Conservation (phyloP, 306 rosid genomes). For the Citrullus mucosospermus region DNA sequence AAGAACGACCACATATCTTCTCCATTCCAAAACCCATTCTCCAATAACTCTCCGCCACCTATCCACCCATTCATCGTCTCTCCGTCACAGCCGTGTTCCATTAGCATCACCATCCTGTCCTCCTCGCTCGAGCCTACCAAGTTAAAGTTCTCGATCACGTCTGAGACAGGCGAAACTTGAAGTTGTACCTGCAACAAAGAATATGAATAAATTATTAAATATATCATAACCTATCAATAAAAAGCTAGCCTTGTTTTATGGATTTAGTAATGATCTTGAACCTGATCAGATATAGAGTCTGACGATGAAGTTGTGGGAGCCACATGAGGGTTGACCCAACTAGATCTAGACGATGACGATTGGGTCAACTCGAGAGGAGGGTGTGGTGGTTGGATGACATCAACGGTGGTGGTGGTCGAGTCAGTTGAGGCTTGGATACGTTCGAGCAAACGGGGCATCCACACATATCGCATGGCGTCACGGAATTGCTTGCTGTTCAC, state of each 20-base stretch:
- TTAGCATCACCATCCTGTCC: not conserved
- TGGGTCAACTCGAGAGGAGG: not conserved
- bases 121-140: not conserved
- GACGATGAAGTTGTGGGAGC: not conserved
- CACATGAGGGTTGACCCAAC: not conserved
- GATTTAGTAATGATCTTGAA: not conserved
- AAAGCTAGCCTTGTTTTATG: not conserved
- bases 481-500: conserved; percentile 80
- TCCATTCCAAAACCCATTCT: conserved; percentile 47
- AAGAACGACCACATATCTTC: conserved; percentile 49
- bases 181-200: not conserved
- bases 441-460: conserved; percentile 88
- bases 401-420: not conserved
- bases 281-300: not conserved
- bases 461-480: conserved; percentile 60
- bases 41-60: conserved; percentile 27
- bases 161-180: conserved; percentile 19
- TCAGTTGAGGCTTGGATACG: conserved; percentile 37
- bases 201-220: not conserved
- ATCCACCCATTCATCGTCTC: conserved; percentile 10
- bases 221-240: not conserved
- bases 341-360: not conserved
- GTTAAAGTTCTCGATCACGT: conserved; percentile 8
- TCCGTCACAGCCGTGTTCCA: not conserved
- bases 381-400: not conserved